Evolutionary conservation across 441 rosid species (phyloP), one percentile per base, ranked within the genome.

Genomic region (Eutrema salsugineum): DNA sequence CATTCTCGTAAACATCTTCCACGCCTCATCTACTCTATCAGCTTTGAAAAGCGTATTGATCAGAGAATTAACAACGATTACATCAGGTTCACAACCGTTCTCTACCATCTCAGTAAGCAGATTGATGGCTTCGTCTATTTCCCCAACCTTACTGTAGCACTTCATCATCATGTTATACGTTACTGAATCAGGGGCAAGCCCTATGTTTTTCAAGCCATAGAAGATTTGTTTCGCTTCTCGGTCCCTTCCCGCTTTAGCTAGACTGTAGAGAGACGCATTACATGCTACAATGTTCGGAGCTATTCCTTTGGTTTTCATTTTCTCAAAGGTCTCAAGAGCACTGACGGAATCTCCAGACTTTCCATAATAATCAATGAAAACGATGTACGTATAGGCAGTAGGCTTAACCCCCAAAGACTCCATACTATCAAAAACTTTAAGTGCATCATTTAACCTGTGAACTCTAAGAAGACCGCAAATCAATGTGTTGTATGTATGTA

Each of bases 121-220:
- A 71, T 79, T 78, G 51, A 89, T 81, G 59, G 98, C 97, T 75
- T 88, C 88, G 57, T 92, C 99, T 70, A 90, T 82, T 68, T 82
- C 77, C 64, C 97, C 93, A 43, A 64, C 93, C 73, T 92, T 88
- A 68, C 93, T 83, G 47, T 84, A 89, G 84, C 98, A 92, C 79
- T 85, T 94, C 91, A 90, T 92, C 97, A 92, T 92, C 96, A 90
- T 90, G 87, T 90, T 90, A 85, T 94, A 94, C 12, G 96, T 88
- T 56, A 91, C 87, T 39, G 96, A 85, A 85, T 94, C 97, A 20
- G 96, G 89, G 14, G 77, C 77, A 46, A 94, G 79, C 24, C 97
- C 97, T 9, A 78, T 80, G 39, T 77, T 80, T 79, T 81, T 90
- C 46, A 94, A 83, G 30, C 86, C 85, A 44, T 77, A 72, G 70